Evolutionary conservation across 2,329 filamentous ascomycete genomes (phyloP), one percentile per base, ranked within the genome.

Genomic region (Raffaelea albimanens): DNA sequence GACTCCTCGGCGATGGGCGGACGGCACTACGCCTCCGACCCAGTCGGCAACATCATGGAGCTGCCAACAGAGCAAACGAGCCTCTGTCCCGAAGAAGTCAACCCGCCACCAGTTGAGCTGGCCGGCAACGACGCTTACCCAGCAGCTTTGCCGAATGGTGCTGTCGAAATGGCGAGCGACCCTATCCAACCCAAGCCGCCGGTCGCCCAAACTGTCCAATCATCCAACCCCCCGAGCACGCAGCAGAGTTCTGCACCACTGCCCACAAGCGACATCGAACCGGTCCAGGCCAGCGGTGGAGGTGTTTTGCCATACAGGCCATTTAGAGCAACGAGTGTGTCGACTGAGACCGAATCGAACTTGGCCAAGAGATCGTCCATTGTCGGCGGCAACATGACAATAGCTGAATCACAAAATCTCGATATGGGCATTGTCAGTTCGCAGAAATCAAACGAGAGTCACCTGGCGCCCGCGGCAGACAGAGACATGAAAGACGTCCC

Each of bases 21-120:
- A 11, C 38, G 43, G 9, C 49, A 55, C 14, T 55, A 57, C 8
- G 38, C 49, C 3, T 65, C 60, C 14, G 60, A 70, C 33, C 70
- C 72, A 0, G 62, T 73, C 2, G 71, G 71, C 1, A 38, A 67
- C 16, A 59, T 75, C 20, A 66, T 71, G 3, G 72, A 76, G 57
- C 68, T 76, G 61, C 57, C 68, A 5, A 73, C 69, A 10, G 65
- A 68, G 18, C 56, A 64, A 20, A 73, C 71, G 1, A 63, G 61
- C 0, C 53, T 52, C 8, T 67, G 71, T 7, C 57, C 58, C 1
- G 62, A 68, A 5, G 71, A 75, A 51, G 59, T 57, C 13, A 60
- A 72, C 38, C 71, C 71, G 1, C 58, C 66, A 0, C 67, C 70
- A 0, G 63, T 72, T 3, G 72, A 75, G 54, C 65, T 75, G 52